A percentile compares a stretch with the other conserved stretches of the same genome.
These are phyloP conservation scores for Colletotrichum sp. DNA, from an alignment of 2,329 filamentous ascomycete genomes.

Conservation along the genomic window DNA sequence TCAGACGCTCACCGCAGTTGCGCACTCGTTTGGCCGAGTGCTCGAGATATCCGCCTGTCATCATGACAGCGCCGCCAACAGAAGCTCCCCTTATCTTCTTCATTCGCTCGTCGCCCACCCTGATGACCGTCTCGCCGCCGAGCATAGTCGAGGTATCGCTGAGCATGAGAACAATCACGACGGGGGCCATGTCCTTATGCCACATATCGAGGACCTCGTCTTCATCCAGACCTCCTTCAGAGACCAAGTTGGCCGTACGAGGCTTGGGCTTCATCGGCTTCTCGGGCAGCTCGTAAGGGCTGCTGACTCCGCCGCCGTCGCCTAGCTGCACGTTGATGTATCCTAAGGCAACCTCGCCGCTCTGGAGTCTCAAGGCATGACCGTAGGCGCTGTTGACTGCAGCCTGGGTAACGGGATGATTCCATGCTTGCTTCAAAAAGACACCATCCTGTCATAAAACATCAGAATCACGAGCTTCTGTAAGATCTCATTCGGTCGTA, in stretches of 20 bases:
- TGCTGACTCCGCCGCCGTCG: background rate
- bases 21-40: background rate
- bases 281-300: background rate
- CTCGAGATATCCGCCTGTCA: background rate
- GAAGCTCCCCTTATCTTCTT: background rate
- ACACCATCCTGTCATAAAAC: background rate
- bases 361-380: background rate
- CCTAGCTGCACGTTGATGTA: background rate
- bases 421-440: background rate
- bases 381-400: background rate
- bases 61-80: background rate
- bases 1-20: background rate
- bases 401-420: background rate
- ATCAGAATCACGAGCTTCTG: background rate
- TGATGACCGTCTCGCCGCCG: background rate
- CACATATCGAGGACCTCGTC: background rate
- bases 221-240: background rate
- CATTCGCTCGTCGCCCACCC: background rate
- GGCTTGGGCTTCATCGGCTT: background rate
- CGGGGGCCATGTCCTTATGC: background rate
- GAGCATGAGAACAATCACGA: background rate
- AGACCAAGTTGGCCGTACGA: background rate
- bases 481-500: background rate
- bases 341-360: background rate
- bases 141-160: background rate